Conservation (phyloP, 768 basidiomycete species). For the Solioccasus polychromus region DNA sequence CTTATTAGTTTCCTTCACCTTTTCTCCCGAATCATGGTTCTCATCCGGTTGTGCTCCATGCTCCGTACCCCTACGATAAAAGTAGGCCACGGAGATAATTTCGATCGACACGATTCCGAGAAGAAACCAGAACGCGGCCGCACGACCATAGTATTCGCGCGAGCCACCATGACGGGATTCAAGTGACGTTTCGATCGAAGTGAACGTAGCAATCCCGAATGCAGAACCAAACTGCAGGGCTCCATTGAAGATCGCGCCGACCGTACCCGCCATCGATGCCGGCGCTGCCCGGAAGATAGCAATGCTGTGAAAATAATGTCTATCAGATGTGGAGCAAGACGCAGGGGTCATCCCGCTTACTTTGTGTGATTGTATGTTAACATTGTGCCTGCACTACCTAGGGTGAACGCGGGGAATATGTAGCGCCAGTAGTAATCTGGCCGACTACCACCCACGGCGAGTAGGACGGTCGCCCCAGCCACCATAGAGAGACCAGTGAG, state of each 20-base stretch:
- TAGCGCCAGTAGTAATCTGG: slow-evolving; percentile 44
- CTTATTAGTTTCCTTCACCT: not conserved
- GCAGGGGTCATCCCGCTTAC: slow-evolving; percentile 28
- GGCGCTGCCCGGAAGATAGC: slow-evolving; percentile 50
- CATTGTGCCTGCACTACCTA: slow-evolving; percentile 47
- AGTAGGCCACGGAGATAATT: slow-evolving; percentile 30
- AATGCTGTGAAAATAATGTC: slow-evolving; percentile 35
- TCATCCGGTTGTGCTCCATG: not conserved
- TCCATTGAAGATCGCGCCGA: slow-evolving; percentile 55
- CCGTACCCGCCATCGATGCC: slow-evolving; percentile 47
- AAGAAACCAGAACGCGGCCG: slow-evolving; percentile 45
- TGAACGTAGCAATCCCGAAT: slow-evolving; percentile 46
- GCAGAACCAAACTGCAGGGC: slow-evolving; percentile 54
- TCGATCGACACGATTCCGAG: slow-evolving; percentile 36
- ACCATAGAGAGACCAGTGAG: slow-evolving; percentile 39
- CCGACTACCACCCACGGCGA: slow-evolving; percentile 41
- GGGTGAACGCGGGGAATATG: slow-evolving; percentile 47
- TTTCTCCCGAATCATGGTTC: not conserved
- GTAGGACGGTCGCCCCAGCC: slow-evolving; percentile 37
- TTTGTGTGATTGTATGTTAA: slow-evolving; percentile 47
- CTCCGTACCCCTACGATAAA: slow-evolving; percentile 30
- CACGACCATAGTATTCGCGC: slow-evolving; percentile 37
- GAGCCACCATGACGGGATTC: slow-evolving; percentile 33
- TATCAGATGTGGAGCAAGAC: not conserved
- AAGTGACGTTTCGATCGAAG: slow-evolving; percentile 47